Evolutionary conservation across 176 grass and related monocot genomes (phyloP), one percentile per base, ranked within the genome.

Genomic region (Hsuehochloa calcarea): DNA sequence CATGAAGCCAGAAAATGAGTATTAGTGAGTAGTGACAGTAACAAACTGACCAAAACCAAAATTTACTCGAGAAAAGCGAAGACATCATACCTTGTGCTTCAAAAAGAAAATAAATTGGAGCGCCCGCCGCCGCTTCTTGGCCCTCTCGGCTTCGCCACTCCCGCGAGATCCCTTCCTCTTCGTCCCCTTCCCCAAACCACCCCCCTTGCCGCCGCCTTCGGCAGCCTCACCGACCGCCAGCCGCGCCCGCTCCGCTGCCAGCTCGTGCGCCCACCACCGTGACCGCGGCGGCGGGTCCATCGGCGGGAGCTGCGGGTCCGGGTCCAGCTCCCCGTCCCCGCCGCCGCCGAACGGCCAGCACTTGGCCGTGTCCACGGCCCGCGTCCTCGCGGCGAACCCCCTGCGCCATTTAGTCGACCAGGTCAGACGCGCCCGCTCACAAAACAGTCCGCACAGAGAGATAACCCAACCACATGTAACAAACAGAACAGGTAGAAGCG

Each of bases 211-310:
- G 49, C 39, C 40, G 64, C 51, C 61, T 0, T 5, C 3, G 10
- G 50, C 49, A 3, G 27, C 31, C 65, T 82, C 65, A 40, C 46
- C 34, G 2, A 43, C 39, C 23, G 8, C 44, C 23, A 65, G 67
- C 60, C 31, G 41, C 23, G 68, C 80, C 80, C 68, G 80, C 80
- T 2, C 41, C 23, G 51, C 49, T 39, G 68, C 80, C 13, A 87
- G 69, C 74, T 87, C 85, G 75, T 84, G 80, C 51, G 54, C 44
- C 89, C 89, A 90, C 89, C 89, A 90, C 13, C 80, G 89, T 11
- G 80, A 70, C 68, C 19, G 85, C 85, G 69, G 80, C 41, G 62
- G 64, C 51, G 31, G 68, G 31, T 68, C 80, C 69, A 90, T 75
- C 4, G 80, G 85, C 59, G 85, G 89, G 23, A 90, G 83, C 70